Evolutionary conservation across 257 asterid genomes (phyloP).

Genomic region (Anisodus tanguticus): DNA sequence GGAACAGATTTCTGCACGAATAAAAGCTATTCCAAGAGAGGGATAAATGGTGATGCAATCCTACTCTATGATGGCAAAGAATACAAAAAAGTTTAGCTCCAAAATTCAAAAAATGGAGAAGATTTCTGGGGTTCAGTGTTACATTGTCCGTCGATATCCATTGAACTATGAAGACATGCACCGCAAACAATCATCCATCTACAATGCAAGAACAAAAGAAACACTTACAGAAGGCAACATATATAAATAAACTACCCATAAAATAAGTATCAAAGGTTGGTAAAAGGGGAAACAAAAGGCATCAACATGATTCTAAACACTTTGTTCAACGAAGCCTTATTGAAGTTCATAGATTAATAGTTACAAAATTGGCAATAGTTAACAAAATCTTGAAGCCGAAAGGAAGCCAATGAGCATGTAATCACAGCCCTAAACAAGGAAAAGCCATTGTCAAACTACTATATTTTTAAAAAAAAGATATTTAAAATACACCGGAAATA

Average conservation of each 20-base stretch:
- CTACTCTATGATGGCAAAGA: conserved; percentile 22
- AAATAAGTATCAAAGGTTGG: background rate
- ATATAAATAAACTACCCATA: background rate
- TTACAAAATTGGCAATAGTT: background rate
- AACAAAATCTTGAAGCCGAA: conserved; percentile 49
- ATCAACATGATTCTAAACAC: background rate
- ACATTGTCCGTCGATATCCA: conserved; percentile 45
- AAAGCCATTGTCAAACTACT: conserved; percentile 45
- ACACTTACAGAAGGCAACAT: conserved; percentile 29
- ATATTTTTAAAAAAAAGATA: background rate
- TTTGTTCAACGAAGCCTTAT: background rate
- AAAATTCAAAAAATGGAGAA: conserved; percentile 8
- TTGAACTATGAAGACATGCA: conserved; percentile 54
- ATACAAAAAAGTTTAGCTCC: background rate
- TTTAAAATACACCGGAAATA: background rate
- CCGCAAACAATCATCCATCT: conserved; percentile 68
- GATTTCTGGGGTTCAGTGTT: conserved; percentile 32
- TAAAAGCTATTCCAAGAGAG: background rate
- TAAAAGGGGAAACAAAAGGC: background rate
- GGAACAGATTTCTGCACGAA: background rate
- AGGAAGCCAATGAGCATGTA: conserved; percentile 47
- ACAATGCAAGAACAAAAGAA: conserved; percentile 46
- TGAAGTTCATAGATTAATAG: background rate
- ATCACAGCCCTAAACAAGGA: conserved; percentile 57
- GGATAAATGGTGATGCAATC: background rate